phyloP scores from a whole-genome alignment of 768 basidiomycete genomes.

The Ramaria rubella region DNA sequence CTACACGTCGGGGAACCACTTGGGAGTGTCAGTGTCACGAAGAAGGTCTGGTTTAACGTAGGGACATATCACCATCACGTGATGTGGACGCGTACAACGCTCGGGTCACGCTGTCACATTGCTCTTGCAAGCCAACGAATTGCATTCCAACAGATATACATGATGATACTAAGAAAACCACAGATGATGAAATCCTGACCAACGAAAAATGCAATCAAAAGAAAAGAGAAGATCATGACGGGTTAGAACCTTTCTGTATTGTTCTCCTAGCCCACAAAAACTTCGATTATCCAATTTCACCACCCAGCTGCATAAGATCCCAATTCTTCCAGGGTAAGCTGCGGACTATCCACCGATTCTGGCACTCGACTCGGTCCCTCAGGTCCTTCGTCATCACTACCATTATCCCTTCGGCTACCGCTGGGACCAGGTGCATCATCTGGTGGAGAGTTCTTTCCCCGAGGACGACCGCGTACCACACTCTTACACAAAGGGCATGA shows the following conservation, averaged over 20 bases:
- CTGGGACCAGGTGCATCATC: slow-evolving; percentile 1
- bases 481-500: slow-evolving; percentile 76
- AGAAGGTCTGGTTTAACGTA: neutral
- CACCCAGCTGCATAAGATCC: slow-evolving; percentile 7
- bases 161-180: too few relatives aligned
- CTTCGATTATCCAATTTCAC: too few relatives aligned
- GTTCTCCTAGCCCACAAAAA: neutral
- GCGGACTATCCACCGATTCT: neutral
- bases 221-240: too few relatives aligned
- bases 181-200: too few relatives aligned
- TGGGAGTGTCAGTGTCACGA: neutral
- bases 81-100: neutral
- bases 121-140: too few relatives aligned
- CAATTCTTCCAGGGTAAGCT: neutral
- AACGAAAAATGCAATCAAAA: too few relatives aligned
- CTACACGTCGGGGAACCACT: too few relatives aligned
- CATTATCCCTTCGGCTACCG: slow-evolving; percentile 11
- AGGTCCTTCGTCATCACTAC: slow-evolving; percentile 8
- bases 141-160: too few relatives aligned
- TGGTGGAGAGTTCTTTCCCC: slow-evolving; percentile 3
- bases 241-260: too few relatives aligned
- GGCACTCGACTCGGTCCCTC: neutral
- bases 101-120: neutral
- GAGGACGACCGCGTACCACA: slow-evolving; percentile 28
- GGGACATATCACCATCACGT: neutral